Evolutionary conservation across 1,284 basidiomycete species (phyloP), one percentile per base, ranked within the genome.

Genomic region (Sporisorium sorghi): DNA sequence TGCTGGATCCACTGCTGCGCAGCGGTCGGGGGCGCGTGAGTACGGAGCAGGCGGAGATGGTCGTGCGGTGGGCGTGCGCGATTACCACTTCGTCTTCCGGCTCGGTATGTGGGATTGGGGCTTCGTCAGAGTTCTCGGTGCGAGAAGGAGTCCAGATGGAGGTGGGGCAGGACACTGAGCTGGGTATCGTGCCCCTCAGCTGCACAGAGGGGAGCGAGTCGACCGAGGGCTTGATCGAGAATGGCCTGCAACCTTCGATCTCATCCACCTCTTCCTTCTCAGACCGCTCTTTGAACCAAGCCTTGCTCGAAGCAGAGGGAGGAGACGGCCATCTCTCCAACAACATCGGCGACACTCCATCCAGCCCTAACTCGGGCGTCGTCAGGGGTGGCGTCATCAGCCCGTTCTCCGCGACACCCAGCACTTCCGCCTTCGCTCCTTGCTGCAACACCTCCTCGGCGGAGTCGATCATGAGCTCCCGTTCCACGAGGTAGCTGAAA

Each of bases 341-440:
- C 5, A 59, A n/a, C 40, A 51, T 21, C 5, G 60, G 59, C 21
- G 70, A 73, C 2, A 32, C 53, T 10, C 43, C 67, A 21, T 62
- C 49, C 24, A 73, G 28, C 7, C 53, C 66, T 26, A 74, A 30
- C 35, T 69, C 72, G 2, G 72, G 72, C 26, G 72, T 74, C 23
- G 54, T 66, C 24, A 74, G 33, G 8, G 72, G 58, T 17, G 71
- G 65, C 23, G 71, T 63, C 55, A 67, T 55, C 19, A 58, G 21
- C 6, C 55, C 52, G 12, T 19, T 62, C 17, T 49, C 50, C 32
- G 21, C 19, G 30, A 8, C 37, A 19, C 37, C n/a, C 37, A 40
- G 5, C n/a, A n/a, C n/a, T n/a, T n/a, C n/a, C n/a, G n/a, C n/a
- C n/a, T n/a, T n/a, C n/a, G n/a, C n/a, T n/a, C n/a, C n/a, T n/a